These are phyloP conservation scores for Misopates orontium DNA, from an alignment of 257 asterid genomes.

Conservation along the genomic window DNA sequence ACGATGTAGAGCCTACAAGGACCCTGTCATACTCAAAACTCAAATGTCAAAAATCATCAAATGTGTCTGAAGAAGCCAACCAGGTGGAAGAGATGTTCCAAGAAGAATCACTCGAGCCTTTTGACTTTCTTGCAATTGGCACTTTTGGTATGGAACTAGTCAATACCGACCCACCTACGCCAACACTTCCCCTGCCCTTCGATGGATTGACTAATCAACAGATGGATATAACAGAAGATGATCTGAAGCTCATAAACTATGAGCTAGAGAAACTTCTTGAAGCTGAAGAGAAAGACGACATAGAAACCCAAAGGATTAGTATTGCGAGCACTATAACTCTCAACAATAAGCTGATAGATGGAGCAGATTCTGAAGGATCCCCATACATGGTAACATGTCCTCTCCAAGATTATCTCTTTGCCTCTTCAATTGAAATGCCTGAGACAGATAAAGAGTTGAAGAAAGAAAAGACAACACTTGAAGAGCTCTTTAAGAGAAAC, in stretches of 20 bases:
- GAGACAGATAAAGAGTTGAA: conserved; percentile 37
- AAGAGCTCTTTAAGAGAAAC: conserved; percentile 50
- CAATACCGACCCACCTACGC: conserved; percentile 66
- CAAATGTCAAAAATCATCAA: conserved; percentile 35
- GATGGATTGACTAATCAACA: conserved; percentile 40
- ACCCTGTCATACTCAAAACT: conserved; percentile 29
- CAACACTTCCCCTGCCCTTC: conserved; percentile 50
- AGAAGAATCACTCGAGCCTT: conserved; percentile 56
- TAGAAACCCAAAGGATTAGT: conserved; percentile 56
- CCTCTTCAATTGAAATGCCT: conserved; percentile 49
- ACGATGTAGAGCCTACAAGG: conserved; percentile 41
- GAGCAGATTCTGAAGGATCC: conserved; percentile 42
- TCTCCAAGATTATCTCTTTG: conserved; percentile 70
- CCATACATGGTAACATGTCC: conserved; percentile 46
- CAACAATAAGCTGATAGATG: conserved; percentile 44
- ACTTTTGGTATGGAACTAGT: conserved; percentile 66
- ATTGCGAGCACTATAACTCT: conserved; percentile 57
- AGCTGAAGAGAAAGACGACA: conserved; percentile 64
- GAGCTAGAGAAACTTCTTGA: conserved; percentile 76
- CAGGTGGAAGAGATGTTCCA: conserved; percentile 32
- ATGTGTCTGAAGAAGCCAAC: conserved; percentile 32
- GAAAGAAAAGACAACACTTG: conserved; percentile 57
- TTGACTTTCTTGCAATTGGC: conserved; percentile 88
- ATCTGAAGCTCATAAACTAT: conserved; percentile 52
- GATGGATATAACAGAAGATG: conserved; percentile 52